Percentiles rank a stretch among this genome's conserved stretches.
These are phyloP conservation scores for Lipomyces yamadae DNA, from an alignment of 805 yeast genomes.

Conservation along the genomic window DNA sequence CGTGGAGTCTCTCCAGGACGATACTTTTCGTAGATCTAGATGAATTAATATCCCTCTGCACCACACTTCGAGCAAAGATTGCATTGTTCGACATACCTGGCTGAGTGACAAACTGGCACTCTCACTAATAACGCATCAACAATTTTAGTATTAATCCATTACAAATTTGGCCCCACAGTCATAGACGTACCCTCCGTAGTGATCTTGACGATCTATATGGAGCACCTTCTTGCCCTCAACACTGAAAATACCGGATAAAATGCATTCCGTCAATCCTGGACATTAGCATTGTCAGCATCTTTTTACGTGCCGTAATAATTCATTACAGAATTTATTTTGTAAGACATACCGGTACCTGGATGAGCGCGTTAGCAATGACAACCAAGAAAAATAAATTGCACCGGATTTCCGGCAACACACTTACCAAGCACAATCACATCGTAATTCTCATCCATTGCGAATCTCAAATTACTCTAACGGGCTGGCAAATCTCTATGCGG, in stretches of 20 bases:
- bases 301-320: not conserved
- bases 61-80: not conserved
- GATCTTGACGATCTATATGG: constrained; percentile 95
- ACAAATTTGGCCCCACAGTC: not conserved
- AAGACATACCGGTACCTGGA: constrained; percentile 45
- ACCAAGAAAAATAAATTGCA: not conserved
- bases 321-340: not conserved
- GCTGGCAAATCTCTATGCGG: not conserved
- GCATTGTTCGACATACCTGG: constrained; percentile 47
- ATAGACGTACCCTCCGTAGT: constrained; percentile 72
- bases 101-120: constrained; percentile 80
- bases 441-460: constrained; percentile 86
- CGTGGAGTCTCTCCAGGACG: constrained; percentile 74
- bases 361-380: constrained; percentile 6
- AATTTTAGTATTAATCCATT: not conserved
- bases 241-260: constrained; percentile 87
- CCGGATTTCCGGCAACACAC: constrained; percentile 35
- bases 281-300: not conserved
- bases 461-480: not conserved
- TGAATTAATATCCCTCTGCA: not conserved
- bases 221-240: constrained; percentile 98
- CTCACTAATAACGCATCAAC: constrained; percentile 49
- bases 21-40: constrained; percentile 74
- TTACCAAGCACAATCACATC: constrained; percentile 93
- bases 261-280: constrained; percentile 93